Evolutionary conservation across 2,329 filamentous ascomycete species (phyloP), one percentile per base, ranked within the genome.

Genomic region (Colletotrichum sp.): DNA sequence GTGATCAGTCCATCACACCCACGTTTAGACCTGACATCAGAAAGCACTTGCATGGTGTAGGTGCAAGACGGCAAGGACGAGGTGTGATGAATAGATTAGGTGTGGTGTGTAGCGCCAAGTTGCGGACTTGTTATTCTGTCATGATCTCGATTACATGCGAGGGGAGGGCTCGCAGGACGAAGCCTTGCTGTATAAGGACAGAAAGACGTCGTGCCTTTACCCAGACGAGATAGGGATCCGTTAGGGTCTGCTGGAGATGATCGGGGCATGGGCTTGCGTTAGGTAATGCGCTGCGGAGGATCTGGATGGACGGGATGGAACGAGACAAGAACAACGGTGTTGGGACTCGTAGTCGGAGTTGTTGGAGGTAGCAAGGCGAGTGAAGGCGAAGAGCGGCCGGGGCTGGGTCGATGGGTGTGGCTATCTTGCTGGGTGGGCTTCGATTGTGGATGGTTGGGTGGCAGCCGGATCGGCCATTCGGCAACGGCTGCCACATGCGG

Each of bases 131-230:
- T 64, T 36, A 16, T 52, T 71, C 22, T 55, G 68, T 57, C 44
- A 44, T 68, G 73, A 76, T 76, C 74, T 76, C 74, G 70, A 76
- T 76, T 74, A 55, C 73, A 76, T 34, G 68, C 64, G 64, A 73
- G 71, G 26, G 39, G 59, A 60, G 30, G 59, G 64, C 30, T 44
- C n/a, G 28, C 57, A 26, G 48, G 64, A 52, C 74, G 59, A 69
- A 24, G 64, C 59, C 48, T 69, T 65, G 24, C 70, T 71, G 34
- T 28, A 69, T 68, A 44, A 65, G 74, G 71, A 69, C 59, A 48
- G 55, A 44, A 39, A 60, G 59, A 74, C 59, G 70, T 64, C 18
- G 64, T 52, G 48, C 59, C 64, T 64, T 72, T 65, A 30, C 18
- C 64, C n/a, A 59, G 69, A 73, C 24, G 34, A 75, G 55, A 68